Conservation (phyloP, 805 yeast genomes). For the Hemisphaericaspora nanyangensis region DNA sequence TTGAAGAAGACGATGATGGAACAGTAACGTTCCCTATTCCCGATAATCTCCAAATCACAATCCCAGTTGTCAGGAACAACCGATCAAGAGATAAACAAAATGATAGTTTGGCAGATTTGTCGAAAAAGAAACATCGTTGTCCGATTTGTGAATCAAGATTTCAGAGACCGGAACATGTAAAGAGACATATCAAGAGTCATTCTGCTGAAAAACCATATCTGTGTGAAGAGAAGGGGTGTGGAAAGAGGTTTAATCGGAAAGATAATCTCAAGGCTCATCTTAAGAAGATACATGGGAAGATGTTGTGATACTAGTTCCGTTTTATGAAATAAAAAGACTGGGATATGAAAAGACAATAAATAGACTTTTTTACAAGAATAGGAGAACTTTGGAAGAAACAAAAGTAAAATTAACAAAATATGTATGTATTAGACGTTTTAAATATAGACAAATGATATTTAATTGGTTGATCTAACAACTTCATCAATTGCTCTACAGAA, state of each 20-base stretch:
- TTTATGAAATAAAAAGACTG: not conserved
- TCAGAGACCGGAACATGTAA: slow-evolving; percentile 72
- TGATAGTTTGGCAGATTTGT: slow-evolving; percentile 34
- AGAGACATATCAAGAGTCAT: slow-evolving; percentile 57
- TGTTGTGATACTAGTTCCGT: not conserved
- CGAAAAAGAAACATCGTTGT: slow-evolving; percentile 59
- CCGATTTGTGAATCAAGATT: slow-evolving; percentile 60
- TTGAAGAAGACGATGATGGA: slow-evolving; percentile 5
- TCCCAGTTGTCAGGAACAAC: slow-evolving; percentile 10
- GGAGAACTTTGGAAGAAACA: too few relatives aligned
- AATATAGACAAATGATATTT: too few relatives aligned
- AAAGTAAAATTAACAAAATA: too few relatives aligned
- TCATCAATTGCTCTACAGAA: slow-evolving; percentile 35
- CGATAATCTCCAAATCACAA: slow-evolving; percentile 7
- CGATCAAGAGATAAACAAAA: slow-evolving; percentile 27
- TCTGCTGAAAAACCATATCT: slow-evolving; percentile 55
- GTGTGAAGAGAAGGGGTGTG: slow-evolving; percentile 50
- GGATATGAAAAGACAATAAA: not conserved
- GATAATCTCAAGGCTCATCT: slow-evolving; percentile 60
- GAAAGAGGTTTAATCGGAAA: slow-evolving; percentile 54
- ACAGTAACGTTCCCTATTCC: slow-evolving; percentile 10
- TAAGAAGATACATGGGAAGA: slow-evolving; percentile 49
- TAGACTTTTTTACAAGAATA: too few relatives aligned
- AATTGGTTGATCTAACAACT: slow-evolving; percentile 27
- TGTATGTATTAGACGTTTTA: too few relatives aligned